Conservation (phyloP, 2,329 filamentous ascomycete genomes). For the Trichophyton verrucosum region DNA sequence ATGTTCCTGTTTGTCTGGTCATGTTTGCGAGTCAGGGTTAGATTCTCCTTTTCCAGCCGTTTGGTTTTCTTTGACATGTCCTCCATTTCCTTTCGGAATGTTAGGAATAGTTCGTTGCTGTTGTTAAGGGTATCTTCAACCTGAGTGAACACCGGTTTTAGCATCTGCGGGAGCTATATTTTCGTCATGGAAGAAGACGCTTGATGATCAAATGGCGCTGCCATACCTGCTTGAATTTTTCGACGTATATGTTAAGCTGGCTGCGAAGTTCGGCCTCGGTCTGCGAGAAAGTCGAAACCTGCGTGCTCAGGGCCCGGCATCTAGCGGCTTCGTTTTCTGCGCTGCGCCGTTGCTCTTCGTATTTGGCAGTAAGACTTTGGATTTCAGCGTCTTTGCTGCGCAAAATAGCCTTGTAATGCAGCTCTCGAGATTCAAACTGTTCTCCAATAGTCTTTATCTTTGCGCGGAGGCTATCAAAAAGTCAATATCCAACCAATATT, state of each 20-base stretch:
- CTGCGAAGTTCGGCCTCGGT: conserved; percentile 88
- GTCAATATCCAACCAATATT: background rate
- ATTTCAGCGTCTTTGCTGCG: conserved; percentile 93
- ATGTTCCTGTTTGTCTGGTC: conserved; percentile 91
- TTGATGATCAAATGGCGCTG: background rate
- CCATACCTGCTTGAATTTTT: conserved; percentile 97
- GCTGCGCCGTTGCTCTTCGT: conserved; percentile 78
- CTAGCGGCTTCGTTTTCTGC: conserved; percentile 70
- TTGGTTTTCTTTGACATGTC: conserved; percentile 99
- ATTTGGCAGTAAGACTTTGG: conserved; percentile 76
- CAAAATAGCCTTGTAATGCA: conserved; percentile 85
- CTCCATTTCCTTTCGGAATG: conserved; percentile 97
- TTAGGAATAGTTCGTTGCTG: conserved; percentile 92
- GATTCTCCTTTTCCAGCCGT: conserved; percentile 90
- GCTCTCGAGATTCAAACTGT: conserved; percentile 87
- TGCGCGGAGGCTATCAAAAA: conserved; percentile 42
- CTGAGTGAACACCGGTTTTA: conserved; percentile 38
- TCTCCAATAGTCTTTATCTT: conserved; percentile 90
- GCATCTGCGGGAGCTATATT: background rate
- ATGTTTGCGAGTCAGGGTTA: conserved; percentile 79
- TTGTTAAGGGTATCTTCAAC: conserved; percentile 98
- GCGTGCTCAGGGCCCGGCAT: conserved; percentile 72
- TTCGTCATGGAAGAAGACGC: background rate
- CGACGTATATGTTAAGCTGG: conserved; percentile 95
- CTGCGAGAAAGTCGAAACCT: conserved; percentile 91